Evolutionary conservation across 352 stramenopile genomes (phyloP), one percentile per base, ranked within the genome.

Genomic region (Phytophthora podocarpi): DNA sequence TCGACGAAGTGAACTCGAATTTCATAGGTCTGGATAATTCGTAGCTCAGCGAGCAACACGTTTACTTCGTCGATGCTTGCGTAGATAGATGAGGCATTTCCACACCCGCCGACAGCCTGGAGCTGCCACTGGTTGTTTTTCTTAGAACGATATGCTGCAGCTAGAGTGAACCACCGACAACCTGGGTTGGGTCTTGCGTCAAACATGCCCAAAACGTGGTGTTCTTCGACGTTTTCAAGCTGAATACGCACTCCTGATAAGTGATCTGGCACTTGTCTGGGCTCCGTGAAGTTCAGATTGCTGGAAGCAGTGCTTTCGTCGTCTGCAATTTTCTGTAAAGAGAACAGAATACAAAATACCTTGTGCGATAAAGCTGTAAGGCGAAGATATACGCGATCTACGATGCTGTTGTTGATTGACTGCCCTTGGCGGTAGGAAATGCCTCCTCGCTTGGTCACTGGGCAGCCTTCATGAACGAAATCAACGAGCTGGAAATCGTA

Each of bases 1-100:
- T 27, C 54, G 5, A 61, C 41, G 27, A 72, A 79, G n/a, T 76
- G 66, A 10, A 89, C 60, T 9, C 76, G 32, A 21, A 90, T 61
- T 51, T 89, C 75, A 28, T 90, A 90, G 0, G 74, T 71, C 52
- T 87, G 79, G 10, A 89, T 74, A n/a, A 90, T 87, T 32, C 70
- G 55, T 10, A 71, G 51, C 26, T 77, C 67, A 5, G 73, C 66
- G 3, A 90, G 73, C 8, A 87, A 43, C 3, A 50, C 37, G 43
- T 89, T 82, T n/a, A 90, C 59, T 18, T 78, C 73, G 23, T 87
- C 73, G 5, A 90, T 63, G 28, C 77, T 70, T 9, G 58, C 53
- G 18, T 84, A 76, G 24, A 90, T 85, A 0, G 79, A 84, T 18
- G 71, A 59, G 12, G 81, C 75, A 45, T 76, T 54, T 5, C 72